A percentile compares a stretch with the other conserved stretches of the same genome.
Evolutionary conservation across 116 monocot species (phyloP).

Genomic region (Trichopus zeylanicus): DNA sequence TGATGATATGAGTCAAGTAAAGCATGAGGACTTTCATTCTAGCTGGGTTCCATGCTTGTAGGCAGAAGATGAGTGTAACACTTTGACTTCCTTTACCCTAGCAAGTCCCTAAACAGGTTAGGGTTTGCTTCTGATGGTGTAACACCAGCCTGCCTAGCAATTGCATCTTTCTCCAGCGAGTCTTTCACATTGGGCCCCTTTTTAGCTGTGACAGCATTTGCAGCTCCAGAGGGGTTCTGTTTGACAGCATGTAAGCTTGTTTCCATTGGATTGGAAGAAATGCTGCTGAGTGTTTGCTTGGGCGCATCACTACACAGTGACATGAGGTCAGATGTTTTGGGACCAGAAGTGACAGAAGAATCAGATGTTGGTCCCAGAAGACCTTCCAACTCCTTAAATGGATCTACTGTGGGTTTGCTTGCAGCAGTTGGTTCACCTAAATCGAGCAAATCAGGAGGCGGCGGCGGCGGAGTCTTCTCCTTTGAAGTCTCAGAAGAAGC

Average conservation of each 20-base stretch:
- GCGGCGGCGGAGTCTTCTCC: constrained; percentile 27
- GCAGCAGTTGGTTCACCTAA: constrained; percentile 44
- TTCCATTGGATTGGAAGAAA: constrained; percentile 6
- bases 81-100: constrained; percentile 36
- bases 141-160: constrained; percentile 76
- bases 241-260: neutral
- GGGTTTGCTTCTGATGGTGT: constrained; percentile 78
- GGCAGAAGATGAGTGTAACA: neutral
- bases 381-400: constrained; percentile 80
- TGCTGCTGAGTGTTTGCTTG: constrained; percentile 3
- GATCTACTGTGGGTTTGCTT: constrained; percentile 36
- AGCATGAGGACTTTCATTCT: neutral
- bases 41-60: neutral
- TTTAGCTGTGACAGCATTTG: constrained; percentile 10
- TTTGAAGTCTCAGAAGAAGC: constrained; percentile 20
- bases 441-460: constrained; percentile 88
- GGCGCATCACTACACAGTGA: constrained; percentile 31
- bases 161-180: constrained; percentile 72
- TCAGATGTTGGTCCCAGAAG: constrained; percentile 41
- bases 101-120: constrained; percentile 71
- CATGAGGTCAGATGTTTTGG: constrained; percentile 47
- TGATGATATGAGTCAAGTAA: neutral
- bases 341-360: constrained; percentile 10
- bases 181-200: constrained; percentile 71
- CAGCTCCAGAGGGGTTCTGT: constrained; percentile 21